Evolutionary conservation across 352 stramenopile species (phyloP).

Genomic region (Phytophthora lateralis): DNA sequence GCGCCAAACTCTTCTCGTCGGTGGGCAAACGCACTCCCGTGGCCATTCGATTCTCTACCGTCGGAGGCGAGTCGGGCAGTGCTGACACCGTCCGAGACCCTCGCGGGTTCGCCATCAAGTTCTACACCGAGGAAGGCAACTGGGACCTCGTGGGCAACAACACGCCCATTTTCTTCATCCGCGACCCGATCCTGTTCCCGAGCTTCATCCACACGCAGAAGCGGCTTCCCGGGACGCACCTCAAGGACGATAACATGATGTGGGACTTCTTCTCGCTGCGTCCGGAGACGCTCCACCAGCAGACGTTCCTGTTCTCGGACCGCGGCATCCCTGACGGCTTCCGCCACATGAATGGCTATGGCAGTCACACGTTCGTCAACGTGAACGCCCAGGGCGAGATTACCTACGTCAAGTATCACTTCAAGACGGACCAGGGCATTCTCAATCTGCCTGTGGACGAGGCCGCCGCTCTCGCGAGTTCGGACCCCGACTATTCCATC

Average conservation of each 20-base stretch:
- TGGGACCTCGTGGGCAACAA: conserved; percentile 95
- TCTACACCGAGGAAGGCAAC: conserved; percentile 94
- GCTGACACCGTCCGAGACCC: conserved; percentile 90
- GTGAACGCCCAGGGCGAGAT: conserved; percentile 76
- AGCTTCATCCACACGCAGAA: conserved; percentile 95
- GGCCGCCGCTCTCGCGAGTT: conserved; percentile 62
- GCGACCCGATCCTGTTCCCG: conserved; percentile 92
- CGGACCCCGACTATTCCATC: conserved; percentile 89
- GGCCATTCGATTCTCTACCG: conserved; percentile 84
- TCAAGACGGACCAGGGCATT: conserved; percentile 92
- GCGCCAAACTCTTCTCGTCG: conserved; percentile 81
- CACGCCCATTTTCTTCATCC: conserved; percentile 95
- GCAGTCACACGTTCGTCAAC: conserved; percentile 92
- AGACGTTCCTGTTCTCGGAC: conserved; percentile 91
- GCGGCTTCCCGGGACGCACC: conserved; percentile 85
- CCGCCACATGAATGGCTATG: conserved; percentile 93
- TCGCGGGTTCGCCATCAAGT: conserved; percentile 93
- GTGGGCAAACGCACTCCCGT: conserved; percentile 89
- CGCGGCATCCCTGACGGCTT: conserved; percentile 89
- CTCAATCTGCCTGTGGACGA: conserved; percentile 86
- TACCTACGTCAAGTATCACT: conserved; percentile 94
- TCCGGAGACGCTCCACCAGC: conserved; percentile 90
- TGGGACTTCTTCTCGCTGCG: conserved; percentile 94
- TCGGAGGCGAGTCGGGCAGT: conserved; percentile 78
- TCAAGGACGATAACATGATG: conserved; percentile 89